phyloP scores from a whole-genome alignment of 2,329 filamentous ascomycete species.

The Colletotrichum salicis region DNA sequence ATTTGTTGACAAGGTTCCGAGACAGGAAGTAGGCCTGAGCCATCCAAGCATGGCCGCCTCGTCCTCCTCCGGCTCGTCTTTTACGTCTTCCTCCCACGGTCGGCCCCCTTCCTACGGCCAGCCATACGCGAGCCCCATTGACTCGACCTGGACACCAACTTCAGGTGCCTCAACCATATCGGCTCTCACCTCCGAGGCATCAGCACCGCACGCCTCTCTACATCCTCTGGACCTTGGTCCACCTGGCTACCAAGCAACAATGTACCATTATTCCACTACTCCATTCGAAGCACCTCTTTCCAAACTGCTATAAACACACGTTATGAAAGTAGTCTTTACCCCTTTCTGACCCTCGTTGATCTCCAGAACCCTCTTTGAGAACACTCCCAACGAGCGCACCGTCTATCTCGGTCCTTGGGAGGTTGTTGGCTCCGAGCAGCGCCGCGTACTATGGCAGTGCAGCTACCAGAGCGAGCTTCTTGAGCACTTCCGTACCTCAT shows the following conservation, averaged over 20 bases:
- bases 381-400: constrained; percentile 59
- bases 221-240: constrained; percentile 62
- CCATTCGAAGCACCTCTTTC: constrained; percentile 4
- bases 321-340: neutral
- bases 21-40: neutral
- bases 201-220: constrained; percentile 53
- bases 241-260: constrained; percentile 64
- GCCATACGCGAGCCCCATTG: constrained; percentile 54
- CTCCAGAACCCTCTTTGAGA: constrained; percentile 60
- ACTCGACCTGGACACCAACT: constrained; percentile 59
- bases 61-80: constrained; percentile 61
- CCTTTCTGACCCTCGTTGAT: constrained; percentile 28
- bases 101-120: constrained; percentile 54
- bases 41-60: constrained; percentile 50
- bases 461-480: constrained; percentile 63
- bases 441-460: constrained; percentile 63
- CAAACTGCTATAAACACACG: constrained; percentile 38
- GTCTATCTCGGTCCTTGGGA: constrained; percentile 66
- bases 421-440: constrained; percentile 57
- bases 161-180: constrained; percentile 57
- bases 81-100: constrained; percentile 57
- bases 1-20: constrained; percentile 21
- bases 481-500: constrained; percentile 59
- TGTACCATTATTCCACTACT: constrained; percentile 50
- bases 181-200: constrained; percentile 51